Percentiles rank a stretch among this genome's conserved stretches.
These are phyloP conservation scores for Russula earlei DNA, from an alignment of 768 basidiomycete species.

Conservation along the genomic window DNA sequence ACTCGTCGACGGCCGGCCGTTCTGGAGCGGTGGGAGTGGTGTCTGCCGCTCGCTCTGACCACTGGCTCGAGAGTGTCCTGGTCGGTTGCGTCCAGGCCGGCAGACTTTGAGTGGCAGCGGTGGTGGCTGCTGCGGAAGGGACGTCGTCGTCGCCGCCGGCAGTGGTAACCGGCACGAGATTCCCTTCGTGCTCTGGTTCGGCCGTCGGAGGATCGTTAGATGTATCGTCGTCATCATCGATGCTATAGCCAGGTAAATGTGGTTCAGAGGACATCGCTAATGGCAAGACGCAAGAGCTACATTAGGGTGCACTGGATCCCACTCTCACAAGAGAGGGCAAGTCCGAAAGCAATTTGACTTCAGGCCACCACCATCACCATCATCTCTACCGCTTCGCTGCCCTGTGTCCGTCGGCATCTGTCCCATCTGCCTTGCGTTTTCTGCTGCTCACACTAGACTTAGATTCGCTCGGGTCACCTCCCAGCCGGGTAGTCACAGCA, in stretches of 20 bases:
- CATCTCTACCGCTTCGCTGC: not conserved
- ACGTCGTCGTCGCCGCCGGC: not conserved
- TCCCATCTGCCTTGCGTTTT: constrained; percentile 8
- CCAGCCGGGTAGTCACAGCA: not conserved
- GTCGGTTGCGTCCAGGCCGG: not conserved
- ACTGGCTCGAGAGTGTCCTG: not conserved
- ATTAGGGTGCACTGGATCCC: no score
- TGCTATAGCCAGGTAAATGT: constrained; percentile 5
- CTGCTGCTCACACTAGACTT: not conserved
- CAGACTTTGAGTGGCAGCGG: not conserved
- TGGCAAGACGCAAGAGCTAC: not conserved
- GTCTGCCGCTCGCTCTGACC: not conserved
- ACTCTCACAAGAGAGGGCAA: no score
- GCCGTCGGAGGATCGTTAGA: not conserved
- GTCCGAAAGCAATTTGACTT: not conserved
- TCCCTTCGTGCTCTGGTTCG: not conserved
- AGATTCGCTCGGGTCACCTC: not conserved
- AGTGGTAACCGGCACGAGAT: not conserved
- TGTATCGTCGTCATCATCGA: constrained; percentile 13
- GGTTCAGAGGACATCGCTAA: not conserved
- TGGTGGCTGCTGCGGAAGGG: not conserved
- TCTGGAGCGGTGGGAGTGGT: not conserved
- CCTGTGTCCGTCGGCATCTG: not conserved
- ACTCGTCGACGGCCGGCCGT: constrained; percentile 11
- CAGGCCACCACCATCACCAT: no score